Base-by-base conservation (phyloP, 2,329 filamentous ascomycete species). In the Pseudocercospora crystallina region DNA sequence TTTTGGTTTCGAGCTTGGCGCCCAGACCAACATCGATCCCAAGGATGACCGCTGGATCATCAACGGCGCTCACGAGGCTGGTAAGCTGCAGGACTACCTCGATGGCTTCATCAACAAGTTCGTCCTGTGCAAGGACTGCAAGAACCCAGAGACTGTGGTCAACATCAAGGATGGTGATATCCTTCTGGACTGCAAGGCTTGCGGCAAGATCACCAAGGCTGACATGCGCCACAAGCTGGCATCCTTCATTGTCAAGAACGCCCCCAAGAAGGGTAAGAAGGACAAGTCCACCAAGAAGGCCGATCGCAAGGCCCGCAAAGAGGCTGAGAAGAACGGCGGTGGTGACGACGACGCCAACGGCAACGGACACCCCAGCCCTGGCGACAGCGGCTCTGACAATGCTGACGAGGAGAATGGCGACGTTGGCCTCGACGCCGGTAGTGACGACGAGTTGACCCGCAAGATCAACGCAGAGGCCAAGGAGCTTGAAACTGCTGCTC, bases 1-100 rank as follows among this genome's bases (percentile, higher is more conserved):
- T 80, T 99, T 99, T 69, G 94, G 94, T 65, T 97, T 99, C 73
- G 94, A 99, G 77, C 85, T 99, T 52, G 94, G 94, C 71, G 94
- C 94, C 65, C 94, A 97, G 80, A 96, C 94, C 79, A 97, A 96
- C 78, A 91, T 90, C 65, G 94, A 96, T 71, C 92, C 94, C 61
- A 85, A 90, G 66, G 92, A 97, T 72, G 94, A 99, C 72, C 94
- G 94, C 71, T 99, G 94, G 92, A 99, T 99, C 77, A 97, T 99
- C 83, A 99, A 99, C 77, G 94, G 94, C 71, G 90, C 92, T 62
- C 94, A 99, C 71, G 94, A 99, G 63, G 85, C 92, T 57, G 77
- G 80, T 73, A 97, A 97, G 80, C 87, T 99, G 42, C 94, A 99
- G 79, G 94, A 97, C 71, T 91, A 96, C 66, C 88, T 99, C 42